phyloP scores from a whole-genome alignment of 192 early-diverging fungal genomes.

The Mortierella antarctica region DNA sequence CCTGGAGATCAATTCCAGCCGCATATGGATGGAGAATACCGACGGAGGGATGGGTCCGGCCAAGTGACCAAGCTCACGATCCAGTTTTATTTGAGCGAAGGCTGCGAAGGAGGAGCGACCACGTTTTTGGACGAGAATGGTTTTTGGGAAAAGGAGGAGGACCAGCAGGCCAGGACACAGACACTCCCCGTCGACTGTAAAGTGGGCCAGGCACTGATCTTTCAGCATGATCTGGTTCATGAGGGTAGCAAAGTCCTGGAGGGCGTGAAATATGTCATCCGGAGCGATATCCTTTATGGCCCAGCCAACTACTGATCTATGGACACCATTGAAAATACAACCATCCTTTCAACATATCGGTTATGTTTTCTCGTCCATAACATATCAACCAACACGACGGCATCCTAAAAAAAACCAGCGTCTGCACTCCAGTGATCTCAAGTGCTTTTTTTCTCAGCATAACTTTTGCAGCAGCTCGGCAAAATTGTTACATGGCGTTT shows the following conservation, averaged over 20 bases:
- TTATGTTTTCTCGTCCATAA: no score
- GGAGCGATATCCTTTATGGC: constrained; percentile 59
- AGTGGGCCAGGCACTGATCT: constrained; percentile 48
- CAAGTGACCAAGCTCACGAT: constrained; percentile 54
- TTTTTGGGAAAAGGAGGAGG: constrained; percentile 12
- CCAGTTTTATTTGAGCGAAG: constrained; percentile 60
- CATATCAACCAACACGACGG: no score
- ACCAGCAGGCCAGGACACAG: constrained; percentile 6
- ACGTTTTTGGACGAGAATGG: constrained; percentile 43
- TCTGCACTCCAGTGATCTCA: no score
- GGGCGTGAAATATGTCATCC: constrained; percentile 60
- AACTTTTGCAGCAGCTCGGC: no score
- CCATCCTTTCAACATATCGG: not conserved
- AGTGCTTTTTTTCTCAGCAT: no score
- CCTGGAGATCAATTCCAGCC: constrained; percentile 46
- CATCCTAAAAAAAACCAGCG: no score
- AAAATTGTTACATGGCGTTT: no score
- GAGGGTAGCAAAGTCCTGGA: constrained; percentile 54
- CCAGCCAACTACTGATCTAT: not conserved
- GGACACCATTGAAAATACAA: not conserved
- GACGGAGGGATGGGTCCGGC: constrained; percentile 43
- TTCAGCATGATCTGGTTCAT: constrained; percentile 57
- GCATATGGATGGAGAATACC: constrained; percentile 55
- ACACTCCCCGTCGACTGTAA: constrained; percentile 19
- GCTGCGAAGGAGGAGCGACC: constrained; percentile 56